phyloP scores from a whole-genome alignment of 352 stramenopile genomes.

The Globisporangium yorkense region DNA sequence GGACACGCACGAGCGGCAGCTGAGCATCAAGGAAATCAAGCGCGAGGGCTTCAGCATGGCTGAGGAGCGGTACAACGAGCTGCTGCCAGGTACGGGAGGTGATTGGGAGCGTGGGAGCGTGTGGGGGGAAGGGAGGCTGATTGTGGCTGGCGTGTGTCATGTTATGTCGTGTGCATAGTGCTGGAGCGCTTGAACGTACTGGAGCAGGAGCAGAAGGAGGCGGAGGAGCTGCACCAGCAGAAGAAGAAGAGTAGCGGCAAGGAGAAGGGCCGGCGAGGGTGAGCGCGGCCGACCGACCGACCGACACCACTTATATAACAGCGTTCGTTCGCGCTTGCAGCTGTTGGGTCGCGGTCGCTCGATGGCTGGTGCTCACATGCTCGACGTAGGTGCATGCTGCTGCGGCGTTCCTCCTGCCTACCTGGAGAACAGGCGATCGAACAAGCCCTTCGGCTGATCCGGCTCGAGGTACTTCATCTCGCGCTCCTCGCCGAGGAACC shows the following conservation, averaged over 20 bases:
- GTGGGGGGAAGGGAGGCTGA: constrained; percentile 1
- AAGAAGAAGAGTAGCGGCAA: constrained; percentile 70
- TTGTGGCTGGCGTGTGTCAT: constrained; percentile 11
- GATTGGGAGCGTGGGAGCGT: not conserved
- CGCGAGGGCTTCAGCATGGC: constrained; percentile 72
- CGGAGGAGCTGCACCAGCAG: constrained; percentile 64
- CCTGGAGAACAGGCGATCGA: constrained; percentile 64
- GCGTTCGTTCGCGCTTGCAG: not conserved
- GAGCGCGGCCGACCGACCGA: constrained; percentile 6
- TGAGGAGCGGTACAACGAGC: constrained; percentile 72
- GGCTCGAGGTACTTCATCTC: constrained; percentile 86
- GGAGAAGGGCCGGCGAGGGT: constrained; percentile 61
- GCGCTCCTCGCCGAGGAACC: constrained; percentile 85
- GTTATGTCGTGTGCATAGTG: constrained; percentile 19
- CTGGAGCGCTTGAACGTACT: constrained; percentile 76
- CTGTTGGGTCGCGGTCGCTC: not conserved
- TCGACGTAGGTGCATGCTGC: not conserved
- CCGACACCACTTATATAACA: constrained; percentile 7
- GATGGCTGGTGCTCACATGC: not conserved
- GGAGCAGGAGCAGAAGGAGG: constrained; percentile 73
- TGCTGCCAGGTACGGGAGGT: constrained; percentile 49
- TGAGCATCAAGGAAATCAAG: constrained; percentile 86
- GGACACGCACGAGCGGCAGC: constrained; percentile 59
- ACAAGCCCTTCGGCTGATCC: constrained; percentile 74
- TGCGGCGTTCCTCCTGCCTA: constrained; percentile 11